Percentiles rank a stretch among this genome's conserved stretches.
phyloP scores from a whole-genome alignment of 163 green algal genomes.

The Volvox carteri region DNA sequence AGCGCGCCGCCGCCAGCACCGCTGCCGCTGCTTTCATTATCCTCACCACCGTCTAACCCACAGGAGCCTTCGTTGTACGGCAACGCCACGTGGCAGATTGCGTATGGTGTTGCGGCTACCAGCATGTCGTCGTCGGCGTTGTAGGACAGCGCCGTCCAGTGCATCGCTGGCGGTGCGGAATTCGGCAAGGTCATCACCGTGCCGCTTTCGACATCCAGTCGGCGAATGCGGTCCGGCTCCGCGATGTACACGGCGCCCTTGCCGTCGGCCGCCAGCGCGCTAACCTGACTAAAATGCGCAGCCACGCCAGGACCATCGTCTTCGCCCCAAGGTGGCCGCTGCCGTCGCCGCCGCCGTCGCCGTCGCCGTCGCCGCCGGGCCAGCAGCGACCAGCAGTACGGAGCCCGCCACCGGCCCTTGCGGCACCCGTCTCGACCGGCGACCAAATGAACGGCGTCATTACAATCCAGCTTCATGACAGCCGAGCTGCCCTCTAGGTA shows the following conservation, averaged over 20 bases:
- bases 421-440: not conserved
- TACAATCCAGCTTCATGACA: not conserved
- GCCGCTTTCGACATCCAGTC: not conserved
- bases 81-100: not conserved
- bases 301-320: not conserved
- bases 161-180: not conserved
- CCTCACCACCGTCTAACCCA: not conserved
- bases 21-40: not conserved
- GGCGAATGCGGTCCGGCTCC: not conserved
- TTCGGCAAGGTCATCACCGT: not conserved
- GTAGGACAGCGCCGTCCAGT: conserved; percentile 2
- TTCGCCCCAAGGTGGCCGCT: not conserved
- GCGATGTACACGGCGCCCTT: not conserved
- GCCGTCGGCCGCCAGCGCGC: not conserved
- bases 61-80: not conserved
- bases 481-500: not conserved
- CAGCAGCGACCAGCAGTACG: not conserved
- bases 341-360: not conserved
- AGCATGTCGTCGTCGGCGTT: not conserved
- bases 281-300: not conserved
- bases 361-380: not conserved
- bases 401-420: not conserved
- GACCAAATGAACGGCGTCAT: not conserved
- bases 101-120: not conserved
- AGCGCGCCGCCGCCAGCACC: not conserved